These are phyloP conservation scores for Saitozyma sp. DNA, from an alignment of 768 basidiomycete genomes.

Conservation along the genomic window DNA sequence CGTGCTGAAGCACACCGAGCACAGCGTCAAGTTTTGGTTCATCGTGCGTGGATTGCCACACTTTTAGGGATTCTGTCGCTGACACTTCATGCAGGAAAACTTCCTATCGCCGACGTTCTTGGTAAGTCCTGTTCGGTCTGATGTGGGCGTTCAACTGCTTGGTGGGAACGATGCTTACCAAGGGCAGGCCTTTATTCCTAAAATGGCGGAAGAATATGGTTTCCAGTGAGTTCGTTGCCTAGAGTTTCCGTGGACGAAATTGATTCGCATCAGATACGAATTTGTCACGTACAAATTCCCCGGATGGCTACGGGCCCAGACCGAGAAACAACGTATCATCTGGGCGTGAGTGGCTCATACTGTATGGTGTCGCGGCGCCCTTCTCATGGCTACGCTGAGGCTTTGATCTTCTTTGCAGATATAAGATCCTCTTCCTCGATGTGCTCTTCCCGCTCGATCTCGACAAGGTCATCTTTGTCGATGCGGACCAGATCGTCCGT, in stretches of 20 bases:
- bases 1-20: constrained; percentile 89
- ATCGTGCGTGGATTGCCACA: constrained; percentile 58
- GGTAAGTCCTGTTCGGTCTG: constrained; percentile 56
- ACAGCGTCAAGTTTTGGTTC: constrained; percentile 98
- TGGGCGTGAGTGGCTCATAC: constrained; percentile 66
- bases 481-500: constrained; percentile 82
- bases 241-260: constrained; percentile 1
- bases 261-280: constrained; percentile 61
- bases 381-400: neutral
- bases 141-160: neutral
- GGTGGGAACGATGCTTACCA: neutral
- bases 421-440: constrained; percentile 98
- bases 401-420: constrained; percentile 51
- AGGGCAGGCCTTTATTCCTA: constrained; percentile 84
- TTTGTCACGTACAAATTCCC: constrained; percentile 99
- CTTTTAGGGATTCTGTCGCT: neutral
- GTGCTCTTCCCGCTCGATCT: constrained; percentile 98
- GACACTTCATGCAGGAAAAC: constrained; percentile 60
- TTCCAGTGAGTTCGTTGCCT: constrained; percentile 67
- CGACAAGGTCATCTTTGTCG: constrained; percentile 98
- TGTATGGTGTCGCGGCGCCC: too few species aligned
- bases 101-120: constrained; percentile 97
- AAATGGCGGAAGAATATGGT: constrained; percentile 82
- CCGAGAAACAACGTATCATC: constrained; percentile 96
- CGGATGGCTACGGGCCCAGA: constrained; percentile 92